Evolutionary conservation across 345 rosid species (phyloP).

Genomic region (Kernera saxatilis): DNA sequence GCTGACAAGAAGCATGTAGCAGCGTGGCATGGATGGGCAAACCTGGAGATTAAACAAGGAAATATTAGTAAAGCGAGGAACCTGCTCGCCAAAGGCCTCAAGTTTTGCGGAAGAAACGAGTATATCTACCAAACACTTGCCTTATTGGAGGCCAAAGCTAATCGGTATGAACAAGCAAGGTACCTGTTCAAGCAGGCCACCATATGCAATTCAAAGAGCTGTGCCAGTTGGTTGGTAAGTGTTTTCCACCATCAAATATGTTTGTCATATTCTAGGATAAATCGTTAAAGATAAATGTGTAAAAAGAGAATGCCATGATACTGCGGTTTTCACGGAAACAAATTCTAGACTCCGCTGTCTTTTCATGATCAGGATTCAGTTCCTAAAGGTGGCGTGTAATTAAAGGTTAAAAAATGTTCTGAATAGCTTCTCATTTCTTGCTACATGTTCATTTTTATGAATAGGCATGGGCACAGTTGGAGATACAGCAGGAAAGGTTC

Average conservation of each 20-base stretch:
- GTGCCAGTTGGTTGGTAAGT: conserved; percentile 99
- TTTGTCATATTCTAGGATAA: background rate
- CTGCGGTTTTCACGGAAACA: background rate
- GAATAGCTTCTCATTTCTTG: background rate
- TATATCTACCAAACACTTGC: conserved; percentile 90
- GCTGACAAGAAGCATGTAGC: conserved; percentile 88
- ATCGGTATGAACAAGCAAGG: conserved; percentile 72
- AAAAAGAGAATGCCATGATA: background rate
- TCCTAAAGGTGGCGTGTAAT: background rate
- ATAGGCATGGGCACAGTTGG: conserved; percentile 97
- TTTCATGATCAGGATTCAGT: background rate
- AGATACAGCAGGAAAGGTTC: conserved; percentile 76
- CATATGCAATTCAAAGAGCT: conserved; percentile 81
- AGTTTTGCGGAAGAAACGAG: conserved; percentile 83
- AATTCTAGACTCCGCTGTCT: background rate
- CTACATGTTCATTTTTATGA: conserved; percentile 5
- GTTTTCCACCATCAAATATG: conserved; percentile 7
- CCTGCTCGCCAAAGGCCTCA: conserved; percentile 81
- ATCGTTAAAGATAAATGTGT: background rate
- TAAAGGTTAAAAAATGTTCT: background rate
- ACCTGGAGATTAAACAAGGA: conserved; percentile 86
- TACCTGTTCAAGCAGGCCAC: conserved; percentile 84
- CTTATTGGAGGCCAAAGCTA: conserved; percentile 71
- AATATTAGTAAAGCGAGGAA: conserved; percentile 92
- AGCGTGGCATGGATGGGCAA: conserved; percentile 99